A percentile compares a stretch with the other conserved stretches of the same genome.
Conservation (phyloP, 331 rosid genomes). For the Rhamnella rubrinervis region DNA sequence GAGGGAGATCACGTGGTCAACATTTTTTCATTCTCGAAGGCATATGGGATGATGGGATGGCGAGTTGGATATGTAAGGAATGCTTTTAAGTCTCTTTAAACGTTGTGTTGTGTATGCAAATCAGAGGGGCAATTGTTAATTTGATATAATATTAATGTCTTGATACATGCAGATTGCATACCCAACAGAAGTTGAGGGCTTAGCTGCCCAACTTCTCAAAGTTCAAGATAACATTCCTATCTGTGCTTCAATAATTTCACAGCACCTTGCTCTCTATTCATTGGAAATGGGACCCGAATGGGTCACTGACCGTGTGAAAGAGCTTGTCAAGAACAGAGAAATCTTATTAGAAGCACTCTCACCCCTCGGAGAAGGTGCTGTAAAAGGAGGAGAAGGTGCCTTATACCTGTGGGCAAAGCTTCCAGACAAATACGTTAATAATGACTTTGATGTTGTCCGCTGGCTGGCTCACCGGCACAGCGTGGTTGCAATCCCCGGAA, state of each 20-base stretch:
- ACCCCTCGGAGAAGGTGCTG: conserved; percentile 68
- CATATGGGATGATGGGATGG: conserved; percentile 99
- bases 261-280: conserved; percentile 81
- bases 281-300: conserved; percentile 76
- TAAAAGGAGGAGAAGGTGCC: conserved; percentile 97
- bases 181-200: conserved; percentile 78
- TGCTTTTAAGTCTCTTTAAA: background rate
- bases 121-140: no score
- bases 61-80: conserved; percentile 91
- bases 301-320: conserved; percentile 66
- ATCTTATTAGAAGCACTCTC: conserved; percentile 68
- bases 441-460: conserved; percentile 64
- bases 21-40: conserved; percentile 91
- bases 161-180: conserved; percentile 82
- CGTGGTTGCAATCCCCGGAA: conserved; percentile 87
- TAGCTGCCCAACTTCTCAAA: conserved; percentile 82
- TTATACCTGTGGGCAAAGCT: conserved; percentile 97
- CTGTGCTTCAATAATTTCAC: conserved; percentile 88
- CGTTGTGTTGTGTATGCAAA: background rate
- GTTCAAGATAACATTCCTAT: conserved; percentile 99
- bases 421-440: conserved; percentile 39
- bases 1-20: conserved; percentile 91
- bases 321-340: conserved; percentile 59
- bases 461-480: conserved; percentile 86
- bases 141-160: background rate